Percentiles rank a stretch among this genome's conserved stretches.
Conservation (phyloP, 2,329 filamentous ascomycete genomes). For the Fusarium equiseti region DNA sequence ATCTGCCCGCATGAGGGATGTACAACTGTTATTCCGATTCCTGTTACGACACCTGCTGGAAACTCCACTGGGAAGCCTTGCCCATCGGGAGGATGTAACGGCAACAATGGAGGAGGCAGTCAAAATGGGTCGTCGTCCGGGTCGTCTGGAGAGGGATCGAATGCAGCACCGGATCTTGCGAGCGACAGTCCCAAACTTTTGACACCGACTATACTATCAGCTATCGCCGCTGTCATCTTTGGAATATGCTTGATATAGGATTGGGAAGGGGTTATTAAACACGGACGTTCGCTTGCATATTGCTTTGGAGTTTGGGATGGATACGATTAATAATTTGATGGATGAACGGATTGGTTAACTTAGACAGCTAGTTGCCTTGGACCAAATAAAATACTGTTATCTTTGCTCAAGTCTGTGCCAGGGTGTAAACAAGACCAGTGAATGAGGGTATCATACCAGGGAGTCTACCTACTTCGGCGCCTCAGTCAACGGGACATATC, state of each 20-base stretch:
- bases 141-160: background rate
- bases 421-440: background rate
- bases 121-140: background rate
- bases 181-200: slow-evolving; percentile 30
- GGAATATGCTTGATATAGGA: slow-evolving; percentile 20
- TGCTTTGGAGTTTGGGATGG: slow-evolving; percentile 7
- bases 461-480: slow-evolving; percentile 59
- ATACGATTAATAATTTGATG: slow-evolving; percentile 9
- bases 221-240: slow-evolving; percentile 33
- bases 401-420: background rate
- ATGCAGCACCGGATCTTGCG: slow-evolving; percentile 15
- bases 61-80: slow-evolving; percentile 28
- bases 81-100: slow-evolving; percentile 9
- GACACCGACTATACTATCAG: slow-evolving; percentile 21
- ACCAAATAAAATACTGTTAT: background rate
- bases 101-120: background rate
- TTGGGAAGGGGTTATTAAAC: background rate
- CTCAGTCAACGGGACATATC: slow-evolving; percentile 83
- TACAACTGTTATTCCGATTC: background rate
- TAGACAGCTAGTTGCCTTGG: background rate
- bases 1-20: slow-evolving; percentile 30
- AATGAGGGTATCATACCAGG: background rate
- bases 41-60: slow-evolving; percentile 7
- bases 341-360: background rate
- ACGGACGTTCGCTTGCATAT: background rate